Percentiles rank a stretch among this genome's conserved stretches.
These are phyloP conservation scores for Boletus rubropictus DNA, from an alignment of 768 basidiomycete species.

Conservation along the genomic window DNA sequence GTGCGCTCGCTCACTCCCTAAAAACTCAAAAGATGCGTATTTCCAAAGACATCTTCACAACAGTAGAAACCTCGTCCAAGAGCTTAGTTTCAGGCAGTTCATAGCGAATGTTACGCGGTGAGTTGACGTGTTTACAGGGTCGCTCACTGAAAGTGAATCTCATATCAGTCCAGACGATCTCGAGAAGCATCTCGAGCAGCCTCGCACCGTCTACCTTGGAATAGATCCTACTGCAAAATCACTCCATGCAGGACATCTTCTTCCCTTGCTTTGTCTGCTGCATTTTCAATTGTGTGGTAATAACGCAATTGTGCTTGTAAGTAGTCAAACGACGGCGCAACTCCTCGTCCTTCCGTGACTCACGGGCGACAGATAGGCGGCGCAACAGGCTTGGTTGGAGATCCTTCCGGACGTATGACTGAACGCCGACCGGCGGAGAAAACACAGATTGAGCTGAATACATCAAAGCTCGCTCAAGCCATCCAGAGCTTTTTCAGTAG, in stretches of 20 bases:
- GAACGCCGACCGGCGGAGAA: slow-evolving; percentile 70
- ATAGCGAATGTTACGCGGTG: slow-evolving; percentile 36
- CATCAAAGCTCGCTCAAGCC: slow-evolving; percentile 52
- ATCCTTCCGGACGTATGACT: slow-evolving; percentile 83
- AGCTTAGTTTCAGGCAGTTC: slow-evolving; percentile 30
- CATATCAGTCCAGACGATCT: slow-evolving; percentile 39
- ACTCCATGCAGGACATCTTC: slow-evolving; percentile 89
- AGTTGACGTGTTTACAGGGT: slow-evolving; percentile 2
- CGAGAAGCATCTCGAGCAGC: slow-evolving; percentile 29
- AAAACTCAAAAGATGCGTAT: not conserved
- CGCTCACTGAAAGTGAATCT: slow-evolving; percentile 1
- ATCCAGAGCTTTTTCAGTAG: slow-evolving; percentile 69
- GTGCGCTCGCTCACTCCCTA: slow-evolving; percentile 9
- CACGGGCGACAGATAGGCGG: slow-evolving; percentile 73
- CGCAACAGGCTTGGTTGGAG: slow-evolving; percentile 93
- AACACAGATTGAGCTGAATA: slow-evolving; percentile 60
- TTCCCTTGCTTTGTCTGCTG: slow-evolving; percentile 79
- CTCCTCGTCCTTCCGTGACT: slow-evolving; percentile 3
- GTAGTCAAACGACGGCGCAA: slow-evolving; percentile 22
- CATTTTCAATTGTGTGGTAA: slow-evolving; percentile 90
- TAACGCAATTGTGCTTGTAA: slow-evolving; percentile 73
- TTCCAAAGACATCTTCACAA: slow-evolving; percentile 15
- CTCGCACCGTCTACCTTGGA: slow-evolving; percentile 72
- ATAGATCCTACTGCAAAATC: slow-evolving; percentile 89
- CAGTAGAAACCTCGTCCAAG: slow-evolving; percentile 27